Percentiles rank a stretch among this genome's conserved stretches.
These are phyloP conservation scores for Aristolochia californica DNA, from an alignment of 164 flowering plant genomes.

Conservation along the genomic window DNA sequence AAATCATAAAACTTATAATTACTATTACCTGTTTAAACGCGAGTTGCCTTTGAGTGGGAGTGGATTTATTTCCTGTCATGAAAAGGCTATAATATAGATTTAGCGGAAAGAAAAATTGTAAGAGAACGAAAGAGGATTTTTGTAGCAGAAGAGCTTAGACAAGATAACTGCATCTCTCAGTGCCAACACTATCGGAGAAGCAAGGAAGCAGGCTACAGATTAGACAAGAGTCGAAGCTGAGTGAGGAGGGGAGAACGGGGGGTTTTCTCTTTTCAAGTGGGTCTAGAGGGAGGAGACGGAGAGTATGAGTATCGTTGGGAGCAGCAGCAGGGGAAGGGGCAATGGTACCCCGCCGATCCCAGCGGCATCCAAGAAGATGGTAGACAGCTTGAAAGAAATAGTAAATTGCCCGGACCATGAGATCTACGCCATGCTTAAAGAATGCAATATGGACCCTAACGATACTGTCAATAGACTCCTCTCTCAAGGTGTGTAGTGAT, in stretches of 20 bases:
- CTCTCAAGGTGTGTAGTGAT: conserved; percentile 50
- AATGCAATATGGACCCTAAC: conserved; percentile 94
- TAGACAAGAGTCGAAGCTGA: neutral
- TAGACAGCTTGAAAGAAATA: conserved; percentile 90
- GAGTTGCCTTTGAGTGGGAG: neutral
- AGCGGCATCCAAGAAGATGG: conserved; percentile 58
- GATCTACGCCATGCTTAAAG: conserved; percentile 39
- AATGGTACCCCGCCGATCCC: conserved; percentile 40
- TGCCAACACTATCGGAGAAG: neutral
- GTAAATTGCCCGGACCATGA: conserved; percentile 34
- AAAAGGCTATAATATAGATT: neutral
- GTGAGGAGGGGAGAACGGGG: neutral
- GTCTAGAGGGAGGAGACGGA: conserved; percentile 9
- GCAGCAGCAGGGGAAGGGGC: conserved; percentile 16
- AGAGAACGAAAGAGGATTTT: neutral
- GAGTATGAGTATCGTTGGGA: conserved; percentile 26
- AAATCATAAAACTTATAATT: too few relatives aligned
- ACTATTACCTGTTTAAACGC: too few relatives aligned
- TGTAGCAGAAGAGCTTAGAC: neutral
- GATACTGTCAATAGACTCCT: conserved; percentile 80
- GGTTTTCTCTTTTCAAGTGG: conserved; percentile 3
- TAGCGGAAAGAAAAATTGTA: neutral
- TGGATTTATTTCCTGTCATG: neutral
- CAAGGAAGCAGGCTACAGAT: neutral
- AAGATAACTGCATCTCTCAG: neutral